These are phyloP conservation scores for Komagataea norvegica DNA, from an alignment of 1,139 yeast species.

Conservation along the genomic window DNA sequence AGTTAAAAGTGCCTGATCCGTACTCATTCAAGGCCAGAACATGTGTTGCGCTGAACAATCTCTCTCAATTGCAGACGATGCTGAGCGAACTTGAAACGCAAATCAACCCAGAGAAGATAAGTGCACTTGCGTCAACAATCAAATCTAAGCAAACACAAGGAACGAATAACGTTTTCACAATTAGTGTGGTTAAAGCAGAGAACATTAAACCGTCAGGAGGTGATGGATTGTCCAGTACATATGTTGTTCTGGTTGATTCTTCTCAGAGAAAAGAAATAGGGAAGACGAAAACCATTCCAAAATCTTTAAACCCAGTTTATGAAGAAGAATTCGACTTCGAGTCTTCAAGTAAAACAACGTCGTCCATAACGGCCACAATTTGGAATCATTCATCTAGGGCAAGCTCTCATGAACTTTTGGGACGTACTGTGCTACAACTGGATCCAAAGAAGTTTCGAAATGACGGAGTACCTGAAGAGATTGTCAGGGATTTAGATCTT, in stretches of 20 bases:
- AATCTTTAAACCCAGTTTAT: conserved; percentile 75
- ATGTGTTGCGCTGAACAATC: conserved; percentile 71
- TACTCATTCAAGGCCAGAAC: conserved; percentile 59
- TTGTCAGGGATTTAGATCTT: conserved; percentile 57
- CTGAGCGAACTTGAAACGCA: conserved; percentile 56
- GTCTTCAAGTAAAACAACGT: conserved; percentile 30
- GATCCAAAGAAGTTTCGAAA: conserved; percentile 64
- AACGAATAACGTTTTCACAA: conserved; percentile 57
- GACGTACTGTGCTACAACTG: conserved; percentile 57
- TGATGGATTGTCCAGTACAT: conserved; percentile 58
- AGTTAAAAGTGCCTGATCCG: conserved; percentile 46
- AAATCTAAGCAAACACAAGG: conserved; percentile 33
- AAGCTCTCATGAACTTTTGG: conserved; percentile 62
- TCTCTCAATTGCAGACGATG: conserved; percentile 56
- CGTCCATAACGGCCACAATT: conserved; percentile 52
- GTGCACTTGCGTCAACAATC: conserved; percentile 38
- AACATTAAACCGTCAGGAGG: conserved; percentile 52
- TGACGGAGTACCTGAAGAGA: conserved; percentile 64
- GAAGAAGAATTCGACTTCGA: conserved; percentile 79
- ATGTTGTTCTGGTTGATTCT: conserved; percentile 65
- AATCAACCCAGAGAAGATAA: conserved; percentile 58
- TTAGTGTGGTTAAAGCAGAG: conserved; percentile 66
- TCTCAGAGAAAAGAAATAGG: conserved; percentile 55
- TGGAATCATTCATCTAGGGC: conserved; percentile 62
- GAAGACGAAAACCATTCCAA: conserved; percentile 61